Conservation (phyloP, 2,329 filamentous ascomycete species). For the Aspergillus sp. region DNA sequence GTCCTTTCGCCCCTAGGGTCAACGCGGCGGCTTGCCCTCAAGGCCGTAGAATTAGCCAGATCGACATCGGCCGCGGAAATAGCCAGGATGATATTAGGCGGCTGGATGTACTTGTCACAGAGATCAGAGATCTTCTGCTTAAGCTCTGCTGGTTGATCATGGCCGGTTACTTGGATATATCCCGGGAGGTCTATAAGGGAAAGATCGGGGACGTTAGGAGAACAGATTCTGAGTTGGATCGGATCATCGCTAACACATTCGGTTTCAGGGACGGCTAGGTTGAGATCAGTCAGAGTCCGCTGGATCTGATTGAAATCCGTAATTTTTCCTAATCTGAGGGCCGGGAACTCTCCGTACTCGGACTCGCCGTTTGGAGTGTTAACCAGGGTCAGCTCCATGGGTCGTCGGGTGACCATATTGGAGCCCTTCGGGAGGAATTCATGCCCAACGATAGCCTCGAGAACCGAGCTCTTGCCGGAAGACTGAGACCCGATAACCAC, state of each 20-base stretch:
- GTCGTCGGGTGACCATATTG: slow-evolving; percentile 95
- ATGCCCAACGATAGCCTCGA: slow-evolving; percentile 95
- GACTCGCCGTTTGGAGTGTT: slow-evolving; percentile 81
- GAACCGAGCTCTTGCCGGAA: slow-evolving; percentile 92
- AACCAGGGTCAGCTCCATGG: slow-evolving; percentile 91
- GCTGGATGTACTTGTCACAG: slow-evolving; percentile 95
- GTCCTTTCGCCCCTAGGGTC: slow-evolving; percentile 92
- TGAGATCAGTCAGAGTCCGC: slow-evolving; percentile 86
- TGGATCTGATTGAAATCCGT: slow-evolving; percentile 79
- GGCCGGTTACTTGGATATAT: slow-evolving; percentile 91
- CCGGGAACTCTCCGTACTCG: slow-evolving; percentile 95
- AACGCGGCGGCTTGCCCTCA: slow-evolving; percentile 81
- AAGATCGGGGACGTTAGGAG: slow-evolving; percentile 86
- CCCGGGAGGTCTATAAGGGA: slow-evolving; percentile 94
- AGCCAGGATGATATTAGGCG: slow-evolving; percentile 91
- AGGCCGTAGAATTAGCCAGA: slow-evolving; percentile 86
- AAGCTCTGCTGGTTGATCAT: slow-evolving; percentile 80
- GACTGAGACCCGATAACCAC: slow-evolving; percentile 99
- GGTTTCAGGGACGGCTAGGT: slow-evolving; percentile 78
- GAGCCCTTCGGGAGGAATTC: slow-evolving; percentile 96
- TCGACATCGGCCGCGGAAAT: slow-evolving; percentile 98
- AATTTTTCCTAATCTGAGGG: slow-evolving; percentile 79
- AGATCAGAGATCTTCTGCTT: slow-evolving; percentile 95
- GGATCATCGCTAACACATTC: slow-evolving; percentile 96
- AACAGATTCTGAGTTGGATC: slow-evolving; percentile 92